Evolutionary conservation across 2,329 filamentous ascomycete species (phyloP).

Genomic region (Ilyonectria destructans): DNA sequence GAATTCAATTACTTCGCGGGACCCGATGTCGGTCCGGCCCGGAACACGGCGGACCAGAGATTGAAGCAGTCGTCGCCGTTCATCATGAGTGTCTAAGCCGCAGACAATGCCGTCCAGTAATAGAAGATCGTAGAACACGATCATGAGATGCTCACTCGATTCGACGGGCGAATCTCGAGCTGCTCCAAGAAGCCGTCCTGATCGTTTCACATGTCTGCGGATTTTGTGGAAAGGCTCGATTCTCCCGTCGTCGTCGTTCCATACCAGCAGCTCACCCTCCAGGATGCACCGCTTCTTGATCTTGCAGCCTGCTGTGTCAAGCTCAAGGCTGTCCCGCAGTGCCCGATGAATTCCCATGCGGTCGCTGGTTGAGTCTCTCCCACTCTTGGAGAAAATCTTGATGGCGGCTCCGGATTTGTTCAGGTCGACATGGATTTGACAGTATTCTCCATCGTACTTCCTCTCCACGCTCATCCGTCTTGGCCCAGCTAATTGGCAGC

Average conservation of each 20-base stretch:
- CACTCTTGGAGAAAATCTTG: slow-evolving; percentile 7
- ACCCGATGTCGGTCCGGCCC: slow-evolving; percentile 15
- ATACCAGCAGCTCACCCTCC: slow-evolving; percentile 84
- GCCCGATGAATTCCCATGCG: slow-evolving; percentile 51
- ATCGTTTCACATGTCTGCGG: slow-evolving; percentile 79
- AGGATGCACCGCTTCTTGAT: slow-evolving; percentile 78
- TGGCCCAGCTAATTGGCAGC: not conserved
- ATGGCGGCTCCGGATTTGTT: not conserved
- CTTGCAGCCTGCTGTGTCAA: slow-evolving; percentile 71
- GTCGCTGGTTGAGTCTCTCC: slow-evolving; percentile 17
- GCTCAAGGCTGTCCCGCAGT: slow-evolving; percentile 73
- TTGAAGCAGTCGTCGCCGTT: not conserved
- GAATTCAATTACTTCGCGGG: slow-evolving; percentile 21
- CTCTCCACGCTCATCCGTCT: not conserved
- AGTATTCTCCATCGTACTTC: not conserved
- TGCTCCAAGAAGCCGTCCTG: slow-evolving; percentile 64
- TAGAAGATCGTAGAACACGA: not conserved
- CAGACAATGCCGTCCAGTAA: not conserved
- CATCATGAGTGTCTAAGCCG: not conserved
- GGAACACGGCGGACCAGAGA: slow-evolving; percentile 63
- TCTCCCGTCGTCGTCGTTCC: slow-evolving; percentile 72
- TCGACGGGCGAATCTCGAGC: not conserved
- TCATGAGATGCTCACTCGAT: not conserved
- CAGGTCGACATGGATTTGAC: not conserved
- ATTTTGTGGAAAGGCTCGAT: slow-evolving; percentile 83